phyloP scores from a whole-genome alignment of 1,139 yeast species.

The Hyphopichia burtonii region DNA sequence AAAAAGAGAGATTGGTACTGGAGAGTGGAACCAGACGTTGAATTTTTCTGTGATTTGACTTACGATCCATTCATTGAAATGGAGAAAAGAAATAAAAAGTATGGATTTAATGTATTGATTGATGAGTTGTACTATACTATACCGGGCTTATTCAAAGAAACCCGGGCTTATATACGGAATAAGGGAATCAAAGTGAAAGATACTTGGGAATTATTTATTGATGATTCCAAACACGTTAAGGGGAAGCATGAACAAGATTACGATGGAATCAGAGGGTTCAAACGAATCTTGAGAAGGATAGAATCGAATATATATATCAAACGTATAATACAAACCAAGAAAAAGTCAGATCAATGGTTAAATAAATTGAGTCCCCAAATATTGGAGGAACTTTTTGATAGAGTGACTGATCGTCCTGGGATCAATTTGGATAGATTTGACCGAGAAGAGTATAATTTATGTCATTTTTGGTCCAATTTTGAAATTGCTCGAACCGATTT shows the following conservation, averaged over 20 bases:
- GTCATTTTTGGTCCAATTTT: slow-evolving; percentile 94
- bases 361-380: slow-evolving; percentile 26
- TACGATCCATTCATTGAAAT: slow-evolving; percentile 88
- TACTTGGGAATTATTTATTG: slow-evolving; percentile 57
- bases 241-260: slow-evolving; percentile 23
- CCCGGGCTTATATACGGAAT: slow-evolving; percentile 57
- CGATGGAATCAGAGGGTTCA: slow-evolving; percentile 16
- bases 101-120: slow-evolving; percentile 79
- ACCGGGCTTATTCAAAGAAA: slow-evolving; percentile 74
- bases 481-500: slow-evolving; percentile 82
- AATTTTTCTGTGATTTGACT: slow-evolving; percentile 84
- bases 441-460: slow-evolving; percentile 68
- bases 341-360: slow-evolving; percentile 24
- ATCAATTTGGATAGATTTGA: slow-evolving; percentile 55
- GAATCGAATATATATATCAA: slow-evolving; percentile 27
- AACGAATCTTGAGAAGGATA: slow-evolving; percentile 24
- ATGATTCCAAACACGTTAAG: slow-evolving; percentile 22
- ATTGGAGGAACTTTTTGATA: slow-evolving; percentile 23
- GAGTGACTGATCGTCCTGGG: slow-evolving; percentile 27
- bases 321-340: slow-evolving; percentile 18
- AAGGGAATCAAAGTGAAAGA: slow-evolving; percentile 48
- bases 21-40: slow-evolving; percentile 91
- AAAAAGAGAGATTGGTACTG: slow-evolving; percentile 81
- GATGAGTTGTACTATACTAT: slow-evolving; percentile 75
- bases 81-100: slow-evolving; percentile 66